Percentiles rank a stretch among this genome's conserved stretches.
Evolutionary conservation across 106 monocot genomes (phyloP).

Genomic region (Phalaenopsis equestris): DNA sequence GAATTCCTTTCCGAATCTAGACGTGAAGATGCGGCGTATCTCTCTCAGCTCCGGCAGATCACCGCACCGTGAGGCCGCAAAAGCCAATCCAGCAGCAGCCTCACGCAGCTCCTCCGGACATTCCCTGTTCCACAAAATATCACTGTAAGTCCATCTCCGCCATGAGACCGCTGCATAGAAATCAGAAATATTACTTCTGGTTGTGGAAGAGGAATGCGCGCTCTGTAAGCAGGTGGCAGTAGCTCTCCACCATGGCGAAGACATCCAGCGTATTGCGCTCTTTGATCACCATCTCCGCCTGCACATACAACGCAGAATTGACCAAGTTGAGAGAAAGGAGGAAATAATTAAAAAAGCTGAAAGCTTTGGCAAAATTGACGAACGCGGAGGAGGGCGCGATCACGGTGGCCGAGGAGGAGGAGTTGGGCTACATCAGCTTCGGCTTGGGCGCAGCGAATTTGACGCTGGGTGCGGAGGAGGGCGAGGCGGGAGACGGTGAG

Average conservation of each 20-base stretch:
- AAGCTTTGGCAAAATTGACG: background rate
- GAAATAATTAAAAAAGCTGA: background rate
- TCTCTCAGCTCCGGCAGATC: conserved; percentile 69
- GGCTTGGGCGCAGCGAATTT: conserved; percentile 41
- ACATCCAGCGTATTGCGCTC: conserved; percentile 81
- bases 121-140: conserved; percentile 23
- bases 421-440: conserved; percentile 54
- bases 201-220: conserved; percentile 40
- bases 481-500: conserved; percentile 39
- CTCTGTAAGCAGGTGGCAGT: conserved; percentile 55
- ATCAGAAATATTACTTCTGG: conserved; percentile 29
- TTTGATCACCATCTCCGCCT: conserved; percentile 65
- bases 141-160: background rate
- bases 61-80: conserved; percentile 46
- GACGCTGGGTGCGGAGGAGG: conserved; percentile 57
- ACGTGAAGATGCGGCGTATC: conserved; percentile 37
- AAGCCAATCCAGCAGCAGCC: conserved; percentile 49
- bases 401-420: conserved; percentile 48
- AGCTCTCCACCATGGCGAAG: conserved; percentile 45
- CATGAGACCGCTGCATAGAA: background rate
- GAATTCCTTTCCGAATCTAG: conserved; percentile 59
- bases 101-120: conserved; percentile 85
- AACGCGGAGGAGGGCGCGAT: conserved; percentile 71
- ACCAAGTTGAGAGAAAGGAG: background rate
- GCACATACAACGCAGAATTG: conserved; percentile 1